Percentiles rank a stretch among this genome's conserved stretches.
Conservation (phyloP, 352 stramenopile species). For the Pythium biforme region DNA sequence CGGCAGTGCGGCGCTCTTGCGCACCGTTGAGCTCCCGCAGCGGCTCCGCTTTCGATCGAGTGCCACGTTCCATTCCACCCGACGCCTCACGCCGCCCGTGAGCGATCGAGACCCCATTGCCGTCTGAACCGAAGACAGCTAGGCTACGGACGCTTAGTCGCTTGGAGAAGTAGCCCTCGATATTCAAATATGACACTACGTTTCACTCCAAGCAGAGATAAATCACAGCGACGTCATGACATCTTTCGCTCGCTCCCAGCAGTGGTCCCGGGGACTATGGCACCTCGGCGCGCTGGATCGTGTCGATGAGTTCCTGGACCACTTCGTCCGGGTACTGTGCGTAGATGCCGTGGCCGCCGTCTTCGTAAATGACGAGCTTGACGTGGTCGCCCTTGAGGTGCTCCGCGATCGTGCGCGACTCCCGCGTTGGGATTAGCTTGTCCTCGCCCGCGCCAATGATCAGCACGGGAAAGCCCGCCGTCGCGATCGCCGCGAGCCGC, state of each 20-base stretch:
- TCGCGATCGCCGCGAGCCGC: slow-evolving; percentile 38
- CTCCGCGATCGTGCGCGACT: slow-evolving; percentile 42
- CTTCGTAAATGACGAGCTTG: slow-evolving; percentile 42
- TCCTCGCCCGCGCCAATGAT: slow-evolving; percentile 47
- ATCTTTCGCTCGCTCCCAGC: no score
- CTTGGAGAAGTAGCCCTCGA: neutral
- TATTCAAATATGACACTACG: neutral
- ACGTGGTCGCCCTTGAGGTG: slow-evolving; percentile 41
- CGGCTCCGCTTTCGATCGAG: neutral
- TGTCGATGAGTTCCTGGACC: slow-evolving; percentile 31
- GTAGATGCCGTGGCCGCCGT: slow-evolving; percentile 40
- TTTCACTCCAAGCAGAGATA: neutral
- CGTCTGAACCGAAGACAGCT: neutral
- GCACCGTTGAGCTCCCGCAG: neutral
- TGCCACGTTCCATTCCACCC: neutral
- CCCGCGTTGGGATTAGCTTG: slow-evolving; percentile 38
- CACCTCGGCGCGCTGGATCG: neutral
- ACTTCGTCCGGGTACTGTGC: slow-evolving; percentile 36
- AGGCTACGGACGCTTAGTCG: no score
- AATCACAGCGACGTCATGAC: no score
- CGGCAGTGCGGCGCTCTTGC: slow-evolving; percentile 14
- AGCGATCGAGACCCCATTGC: slow-evolving; percentile 6
- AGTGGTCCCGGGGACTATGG: neutral
- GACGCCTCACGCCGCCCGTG: slow-evolving; percentile 2
- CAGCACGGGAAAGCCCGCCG: slow-evolving; percentile 44